Conservation (phyloP, 208 protist species). For the Tetramitus jugosus region DNA sequence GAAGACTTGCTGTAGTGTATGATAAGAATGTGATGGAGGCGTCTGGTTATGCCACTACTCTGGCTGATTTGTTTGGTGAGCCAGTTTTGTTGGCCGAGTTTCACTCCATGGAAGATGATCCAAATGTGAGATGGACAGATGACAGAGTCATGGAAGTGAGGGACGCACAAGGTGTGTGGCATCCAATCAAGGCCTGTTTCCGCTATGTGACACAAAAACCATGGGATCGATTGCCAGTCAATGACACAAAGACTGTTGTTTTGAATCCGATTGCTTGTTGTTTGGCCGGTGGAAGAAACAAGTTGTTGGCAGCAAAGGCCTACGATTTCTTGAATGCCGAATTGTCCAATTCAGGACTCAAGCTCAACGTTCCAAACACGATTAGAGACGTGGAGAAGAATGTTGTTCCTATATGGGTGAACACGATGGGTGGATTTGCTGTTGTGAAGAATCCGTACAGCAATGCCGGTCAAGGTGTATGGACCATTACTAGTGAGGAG, state of each 20-base stretch:
- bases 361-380: constrained; percentile 41
- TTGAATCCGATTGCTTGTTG: constrained; percentile 53
- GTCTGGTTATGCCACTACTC: constrained; percentile 36
- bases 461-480: constrained; percentile 46
- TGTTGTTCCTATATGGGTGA: constrained; percentile 16
- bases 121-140: constrained; percentile 29
- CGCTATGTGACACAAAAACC: constrained; percentile 57
- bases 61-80: constrained; percentile 39
- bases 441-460: constrained; percentile 46
- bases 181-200: constrained; percentile 40
- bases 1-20: constrained; percentile 51
- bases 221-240: constrained; percentile 43
- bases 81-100: constrained; percentile 40
- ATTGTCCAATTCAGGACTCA: constrained; percentile 28
- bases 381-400: constrained; percentile 21
- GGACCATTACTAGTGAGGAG: constrained; percentile 46
- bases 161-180: constrained; percentile 32
- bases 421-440: constrained; percentile 42
- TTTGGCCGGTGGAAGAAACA: constrained; percentile 57
- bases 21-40: constrained; percentile 58
- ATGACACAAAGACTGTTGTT: constrained; percentile 36
- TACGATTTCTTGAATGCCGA: constrained; percentile 55
- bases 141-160: constrained; percentile 30
- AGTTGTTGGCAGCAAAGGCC: constrained; percentile 49
- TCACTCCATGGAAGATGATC: constrained; percentile 26